Base-by-base conservation (phyloP, 1,284 basidiomycete species). In the Fistulina hepatica region DNA sequence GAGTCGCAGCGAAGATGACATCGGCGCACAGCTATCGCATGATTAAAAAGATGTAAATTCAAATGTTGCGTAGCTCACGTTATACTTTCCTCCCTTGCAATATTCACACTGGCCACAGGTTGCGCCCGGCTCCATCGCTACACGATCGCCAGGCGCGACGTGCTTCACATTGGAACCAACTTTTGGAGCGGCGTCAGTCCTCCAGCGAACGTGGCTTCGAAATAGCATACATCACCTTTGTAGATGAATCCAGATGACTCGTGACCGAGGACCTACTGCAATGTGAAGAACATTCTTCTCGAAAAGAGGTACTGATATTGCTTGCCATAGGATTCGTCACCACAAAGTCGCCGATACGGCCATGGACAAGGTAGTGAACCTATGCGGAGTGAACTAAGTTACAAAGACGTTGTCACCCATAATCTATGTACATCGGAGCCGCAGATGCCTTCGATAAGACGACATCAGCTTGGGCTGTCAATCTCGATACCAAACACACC, bases 1-100 rank as follows among this genome's bases (percentile, higher is more conserved):
- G 91, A 8, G 91, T 92, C 2, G 91, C 89, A 19, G 88, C 88
- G 53, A 93, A 90, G 39, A 73, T 63, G 50, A 92, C 77, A 41
- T 88, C 66, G 2, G 78, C 68, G 58, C 88, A 91, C 33, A 88
- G 69, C 80, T 76, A 45, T 33, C 13, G 8, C 39, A 21, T 19
- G 15, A 30, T 31, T 6, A n/a, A 34, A 37, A 34, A 30, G 30
- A 34, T 38, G 21, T 15, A 10, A 40, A 16, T n/a, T n/a, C 34
- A 33, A 30, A 34, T 16, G 52, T 60, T 40, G 47, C 83, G 85
- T 58, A 91, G 13, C 28, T 13, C 28, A 31, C 28, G 13, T 45
- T 45, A 30, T 45, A 45, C 5, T 41, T 37, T n/a, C 44, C 44
- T 8, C 33, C 36, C n/a, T 43, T 33, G 19, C 44, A 45, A 17